Conservation (phyloP, 495 filamentous ascomycete species). For the Talaromyces trachyspermus region DNA sequence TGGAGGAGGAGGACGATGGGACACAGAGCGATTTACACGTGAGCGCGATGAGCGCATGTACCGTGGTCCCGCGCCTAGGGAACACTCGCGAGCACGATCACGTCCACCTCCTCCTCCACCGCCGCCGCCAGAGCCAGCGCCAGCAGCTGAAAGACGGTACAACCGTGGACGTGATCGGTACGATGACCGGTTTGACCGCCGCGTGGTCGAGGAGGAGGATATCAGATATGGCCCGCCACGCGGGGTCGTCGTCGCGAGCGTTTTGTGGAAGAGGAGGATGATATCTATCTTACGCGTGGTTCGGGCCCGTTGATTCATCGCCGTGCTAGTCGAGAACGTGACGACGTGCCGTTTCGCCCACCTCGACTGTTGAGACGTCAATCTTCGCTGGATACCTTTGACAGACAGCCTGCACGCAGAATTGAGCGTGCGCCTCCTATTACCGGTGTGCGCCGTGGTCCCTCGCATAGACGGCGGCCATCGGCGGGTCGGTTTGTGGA, state of each 20-base stretch:
- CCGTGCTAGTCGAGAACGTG: conserved; percentile 28
- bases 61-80: conserved; percentile 32
- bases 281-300: conserved; percentile 31
- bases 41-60: conserved; percentile 38
- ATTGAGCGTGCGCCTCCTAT: conserved; percentile 26
- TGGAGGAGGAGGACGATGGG: no score
- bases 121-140: conserved; percentile 24
- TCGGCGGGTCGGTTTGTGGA: conserved; percentile 40
- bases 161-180: conserved; percentile 36
- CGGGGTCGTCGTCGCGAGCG: conserved; percentile 38
- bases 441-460: conserved; percentile 14
- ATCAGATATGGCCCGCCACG: conserved; percentile 50
- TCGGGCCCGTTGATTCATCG: conserved; percentile 33
- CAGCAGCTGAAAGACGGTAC: conserved; percentile 4
- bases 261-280: conserved; percentile 46
- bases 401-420: conserved; percentile 54
- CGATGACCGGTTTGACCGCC: conserved; percentile 46
- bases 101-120: conserved; percentile 17
- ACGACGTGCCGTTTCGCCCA: conserved; percentile 35
- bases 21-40: conserved; percentile 39
- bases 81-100: conserved; percentile 14
- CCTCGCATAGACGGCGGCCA: conserved; percentile 26
- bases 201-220: conserved; percentile 48
- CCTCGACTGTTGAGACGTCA: conserved; percentile 58
- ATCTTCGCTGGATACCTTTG: conserved; percentile 65